Evolutionary conservation across 225 moss, liverwort and hornwort species (phyloP).

Genomic region (Takakia lepidozioides): DNA sequence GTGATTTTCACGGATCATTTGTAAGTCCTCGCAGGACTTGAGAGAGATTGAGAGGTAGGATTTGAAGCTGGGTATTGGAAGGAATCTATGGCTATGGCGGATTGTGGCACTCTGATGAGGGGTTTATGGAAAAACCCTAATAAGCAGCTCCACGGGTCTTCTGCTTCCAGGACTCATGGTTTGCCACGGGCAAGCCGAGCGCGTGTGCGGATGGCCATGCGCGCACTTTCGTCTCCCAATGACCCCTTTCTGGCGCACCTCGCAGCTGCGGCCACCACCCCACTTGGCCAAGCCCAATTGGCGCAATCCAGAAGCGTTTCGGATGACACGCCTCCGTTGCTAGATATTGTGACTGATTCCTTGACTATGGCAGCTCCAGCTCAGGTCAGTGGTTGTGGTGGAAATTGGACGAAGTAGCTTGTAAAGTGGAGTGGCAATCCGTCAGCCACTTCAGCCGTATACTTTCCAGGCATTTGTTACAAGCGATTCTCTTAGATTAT

Average conservation of each 20-base stretch:
- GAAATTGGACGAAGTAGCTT: neutral
- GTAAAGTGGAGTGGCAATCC: neutral
- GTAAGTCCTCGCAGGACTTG: no score
- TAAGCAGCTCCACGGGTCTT: neutral
- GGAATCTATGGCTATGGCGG: no score
- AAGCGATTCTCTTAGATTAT: no score
- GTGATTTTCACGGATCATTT: no score
- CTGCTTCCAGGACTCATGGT: slow-evolving; percentile 4
- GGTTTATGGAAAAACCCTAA: no score
- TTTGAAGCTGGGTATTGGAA: no score
- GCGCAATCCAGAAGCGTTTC: slow-evolving; percentile 57
- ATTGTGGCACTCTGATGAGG: no score
- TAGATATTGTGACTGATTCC: slow-evolving; percentile 67
- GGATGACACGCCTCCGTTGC: slow-evolving; percentile 66
- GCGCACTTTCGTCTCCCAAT: slow-evolving; percentile 52
- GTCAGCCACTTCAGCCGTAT: no score
- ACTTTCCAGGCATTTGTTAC: no score
- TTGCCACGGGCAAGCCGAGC: slow-evolving; percentile 26
- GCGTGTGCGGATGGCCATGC: slow-evolving; percentile 72
- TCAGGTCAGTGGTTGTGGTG: slow-evolving; percentile 51
- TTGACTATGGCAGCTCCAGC: slow-evolving; percentile 99
- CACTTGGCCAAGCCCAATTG: slow-evolving; percentile 78
- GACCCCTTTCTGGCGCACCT: slow-evolving; percentile 89
- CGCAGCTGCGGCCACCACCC: slow-evolving; percentile 72
- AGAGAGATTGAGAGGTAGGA: no score